phyloP scores from a whole-genome alignment of 805 yeast genomes.

The Wickerhamiella parazyma region DNA sequence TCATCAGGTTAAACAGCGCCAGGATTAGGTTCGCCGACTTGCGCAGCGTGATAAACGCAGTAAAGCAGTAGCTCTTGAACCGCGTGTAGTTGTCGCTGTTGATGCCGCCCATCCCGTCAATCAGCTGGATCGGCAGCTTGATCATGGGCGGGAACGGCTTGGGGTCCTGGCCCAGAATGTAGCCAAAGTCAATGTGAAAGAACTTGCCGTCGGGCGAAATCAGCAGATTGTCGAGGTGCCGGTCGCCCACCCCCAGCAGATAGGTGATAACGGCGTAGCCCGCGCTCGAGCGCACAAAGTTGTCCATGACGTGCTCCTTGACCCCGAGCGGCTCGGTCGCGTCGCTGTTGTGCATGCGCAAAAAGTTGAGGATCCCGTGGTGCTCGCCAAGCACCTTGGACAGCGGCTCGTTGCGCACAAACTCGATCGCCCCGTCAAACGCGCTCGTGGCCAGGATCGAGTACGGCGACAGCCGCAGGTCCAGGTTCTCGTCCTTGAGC shows the following conservation, averaged over 20 bases:
- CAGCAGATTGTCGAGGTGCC: slow-evolving; percentile 84
- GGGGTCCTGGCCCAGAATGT: slow-evolving; percentile 91
- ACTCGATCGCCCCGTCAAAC: slow-evolving; percentile 83
- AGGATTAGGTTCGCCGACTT: slow-evolving; percentile 81
- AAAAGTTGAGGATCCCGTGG: slow-evolving; percentile 63
- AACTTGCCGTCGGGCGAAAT: slow-evolving; percentile 75
- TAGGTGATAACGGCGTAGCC: slow-evolving; percentile 97
- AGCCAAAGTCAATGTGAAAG: slow-evolving; percentile 97
- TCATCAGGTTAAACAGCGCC: slow-evolving; percentile 86
- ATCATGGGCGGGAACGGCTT: slow-evolving; percentile 97
- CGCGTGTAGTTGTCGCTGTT: slow-evolving; percentile 70
- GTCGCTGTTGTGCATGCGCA: slow-evolving; percentile 55
- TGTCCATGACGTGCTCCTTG: slow-evolving; percentile 67
- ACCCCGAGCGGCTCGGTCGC: slow-evolving; percentile 29
- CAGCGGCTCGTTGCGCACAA: slow-evolving; percentile 83
- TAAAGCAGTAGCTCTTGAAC: slow-evolving; percentile 87
- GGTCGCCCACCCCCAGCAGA: slow-evolving; percentile 88
- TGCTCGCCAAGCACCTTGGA: slow-evolving; percentile 60
- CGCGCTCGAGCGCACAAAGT: slow-evolving; percentile 87
- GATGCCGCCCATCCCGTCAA: slow-evolving; percentile 96
- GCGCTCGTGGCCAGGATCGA: slow-evolving; percentile 82
- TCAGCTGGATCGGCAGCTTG: slow-evolving; percentile 92
- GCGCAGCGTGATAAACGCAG: slow-evolving; percentile 79
- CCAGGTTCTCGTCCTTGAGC: slow-evolving; percentile 77
- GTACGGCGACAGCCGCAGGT: slow-evolving; percentile 76